Percentiles rank a stretch among this genome's conserved stretches.
Evolutionary conservation across 495 filamentous ascomycete species (phyloP).

Genomic region (Polyplosphaeria fusca): DNA sequence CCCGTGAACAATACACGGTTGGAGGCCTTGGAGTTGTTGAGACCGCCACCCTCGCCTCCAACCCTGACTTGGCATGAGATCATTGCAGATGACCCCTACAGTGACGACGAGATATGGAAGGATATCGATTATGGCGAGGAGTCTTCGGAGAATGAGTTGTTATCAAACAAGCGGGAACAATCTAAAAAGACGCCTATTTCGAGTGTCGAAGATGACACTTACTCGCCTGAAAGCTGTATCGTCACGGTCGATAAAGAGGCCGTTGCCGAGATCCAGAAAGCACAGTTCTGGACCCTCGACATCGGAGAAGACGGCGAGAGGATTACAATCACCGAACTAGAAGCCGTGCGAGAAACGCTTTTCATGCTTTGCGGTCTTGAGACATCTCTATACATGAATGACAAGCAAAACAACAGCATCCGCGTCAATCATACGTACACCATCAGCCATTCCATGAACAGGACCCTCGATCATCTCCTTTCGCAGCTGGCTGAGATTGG

Average conservation of each 20-base stretch:
- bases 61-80: slow-evolving; percentile 72
- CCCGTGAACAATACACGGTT: slow-evolving; percentile 68
- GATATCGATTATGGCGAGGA: slow-evolving; percentile 66
- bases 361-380: slow-evolving; percentile 81
- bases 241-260: slow-evolving; percentile 42
- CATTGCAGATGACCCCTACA: slow-evolving; percentile 66
- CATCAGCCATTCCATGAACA: slow-evolving; percentile 16
- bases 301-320: slow-evolving; percentile 35
- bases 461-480: slow-evolving; percentile 44
- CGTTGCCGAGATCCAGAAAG: slow-evolving; percentile 52
- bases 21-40: slow-evolving; percentile 55
- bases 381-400: slow-evolving; percentile 64
- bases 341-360: slow-evolving; percentile 71
- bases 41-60: slow-evolving; percentile 45
- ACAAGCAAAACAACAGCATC: slow-evolving; percentile 36
- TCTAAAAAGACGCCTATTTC: slow-evolving; percentile 16
- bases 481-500: slow-evolving; percentile 48
- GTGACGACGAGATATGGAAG: slow-evolving; percentile 73
- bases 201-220: slow-evolving; percentile 43
- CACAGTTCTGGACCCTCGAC: slow-evolving; percentile 58
- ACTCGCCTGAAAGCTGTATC: slow-evolving; percentile 41
- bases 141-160: slow-evolving; percentile 38
- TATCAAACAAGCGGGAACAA: slow-evolving; percentile 37
- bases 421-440: slow-evolving; percentile 18
- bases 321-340: slow-evolving; percentile 65